Evolutionary conservation across 2,329 filamentous ascomycete genomes (phyloP).

Genomic region (Aspergillus sp.): DNA sequence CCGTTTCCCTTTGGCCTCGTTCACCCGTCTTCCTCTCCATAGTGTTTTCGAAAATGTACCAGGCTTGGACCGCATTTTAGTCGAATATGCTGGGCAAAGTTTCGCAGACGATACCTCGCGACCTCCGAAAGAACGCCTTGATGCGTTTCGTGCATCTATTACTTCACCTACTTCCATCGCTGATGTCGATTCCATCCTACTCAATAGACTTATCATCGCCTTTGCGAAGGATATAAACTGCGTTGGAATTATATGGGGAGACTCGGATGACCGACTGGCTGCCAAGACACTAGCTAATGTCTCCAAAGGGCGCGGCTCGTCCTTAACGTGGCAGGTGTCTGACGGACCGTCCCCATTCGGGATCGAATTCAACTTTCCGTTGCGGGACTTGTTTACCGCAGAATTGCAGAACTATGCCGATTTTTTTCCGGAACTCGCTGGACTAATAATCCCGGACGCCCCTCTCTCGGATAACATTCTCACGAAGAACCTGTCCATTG

Average conservation of each 20-base stretch:
- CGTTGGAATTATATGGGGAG: conserved; percentile 74
- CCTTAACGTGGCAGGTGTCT: conserved; percentile 76
- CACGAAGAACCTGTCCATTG: conserved; percentile 72
- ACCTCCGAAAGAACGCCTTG: conserved; percentile 50
- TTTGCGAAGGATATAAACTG: conserved; percentile 62
- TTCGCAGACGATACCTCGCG: conserved; percentile 29
- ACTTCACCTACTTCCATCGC: conserved; percentile 72
- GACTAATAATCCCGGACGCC: conserved; percentile 47
- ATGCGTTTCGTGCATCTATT: conserved; percentile 59
- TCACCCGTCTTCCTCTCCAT: conserved; percentile 64
- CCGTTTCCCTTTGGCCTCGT: conserved; percentile 66
- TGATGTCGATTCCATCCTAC: conserved; percentile 71
- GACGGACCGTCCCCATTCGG: conserved; percentile 67
- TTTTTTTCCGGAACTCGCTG: conserved; percentile 52
- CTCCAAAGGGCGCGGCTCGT: conserved; percentile 84
- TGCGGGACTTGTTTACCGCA: conserved; percentile 80
- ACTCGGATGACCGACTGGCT: conserved; percentile 84
- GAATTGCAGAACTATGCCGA: conserved; percentile 71
- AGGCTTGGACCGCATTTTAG: conserved; percentile 33
- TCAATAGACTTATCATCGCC: conserved; percentile 69
- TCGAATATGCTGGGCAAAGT: conserved; percentile 27
- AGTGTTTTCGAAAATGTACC: conserved; percentile 53
- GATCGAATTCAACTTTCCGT: conserved; percentile 70
- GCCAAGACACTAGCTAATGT: conserved; percentile 83
- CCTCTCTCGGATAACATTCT: conserved; percentile 36